Conservation (phyloP, 345 rosid genomes). For the Gossypium anomalum region DNA sequence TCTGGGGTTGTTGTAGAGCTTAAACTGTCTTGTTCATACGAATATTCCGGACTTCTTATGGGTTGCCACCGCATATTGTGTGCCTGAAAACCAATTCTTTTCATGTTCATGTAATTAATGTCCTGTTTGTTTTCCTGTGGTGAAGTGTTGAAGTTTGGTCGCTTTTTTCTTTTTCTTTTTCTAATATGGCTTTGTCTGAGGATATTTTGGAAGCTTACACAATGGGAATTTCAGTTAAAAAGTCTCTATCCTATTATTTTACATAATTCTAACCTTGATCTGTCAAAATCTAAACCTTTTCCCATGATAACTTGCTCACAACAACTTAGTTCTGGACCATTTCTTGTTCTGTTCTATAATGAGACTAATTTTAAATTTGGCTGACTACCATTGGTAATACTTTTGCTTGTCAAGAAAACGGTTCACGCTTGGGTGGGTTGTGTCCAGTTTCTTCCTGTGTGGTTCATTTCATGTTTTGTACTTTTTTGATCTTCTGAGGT, state of each 20-base stretch:
- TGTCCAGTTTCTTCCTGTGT: neutral
- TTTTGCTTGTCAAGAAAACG: neutral
- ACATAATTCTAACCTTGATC: neutral
- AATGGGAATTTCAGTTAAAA: neutral
- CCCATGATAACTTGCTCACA: neutral
- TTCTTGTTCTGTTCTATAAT: neutral
- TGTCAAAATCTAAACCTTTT: neutral
- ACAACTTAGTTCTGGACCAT: neutral
- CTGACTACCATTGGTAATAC: neutral
- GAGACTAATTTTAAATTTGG: neutral
- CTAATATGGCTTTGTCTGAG: neutral
- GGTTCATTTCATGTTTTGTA: neutral
- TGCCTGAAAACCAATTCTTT: neutral
- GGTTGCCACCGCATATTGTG: neutral
- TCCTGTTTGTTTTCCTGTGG: neutral
- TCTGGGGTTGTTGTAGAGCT: neutral
- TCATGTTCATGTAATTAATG: constrained; percentile 8
- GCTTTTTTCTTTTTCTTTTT: neutral
- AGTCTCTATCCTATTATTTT: neutral
- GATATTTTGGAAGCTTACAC: neutral
- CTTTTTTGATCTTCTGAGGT: neutral
- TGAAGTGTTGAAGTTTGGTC: neutral
- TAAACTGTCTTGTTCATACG: neutral
- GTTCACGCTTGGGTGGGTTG: neutral
- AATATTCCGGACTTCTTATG: neutral